Base-by-base conservation (phyloP, 192 early-diverging fungal genomes). In the Coemansia aciculifera region DNA sequence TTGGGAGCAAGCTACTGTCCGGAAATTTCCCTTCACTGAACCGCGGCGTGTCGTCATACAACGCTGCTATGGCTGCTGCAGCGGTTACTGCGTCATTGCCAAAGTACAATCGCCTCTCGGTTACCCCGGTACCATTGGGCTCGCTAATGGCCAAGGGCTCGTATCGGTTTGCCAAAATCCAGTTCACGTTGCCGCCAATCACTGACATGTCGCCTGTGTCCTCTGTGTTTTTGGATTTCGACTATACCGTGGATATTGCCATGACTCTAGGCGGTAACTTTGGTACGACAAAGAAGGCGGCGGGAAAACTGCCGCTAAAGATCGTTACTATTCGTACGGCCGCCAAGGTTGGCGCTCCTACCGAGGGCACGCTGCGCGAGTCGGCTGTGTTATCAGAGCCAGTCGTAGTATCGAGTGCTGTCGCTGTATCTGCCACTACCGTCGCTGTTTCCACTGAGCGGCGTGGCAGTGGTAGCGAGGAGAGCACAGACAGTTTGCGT, bases 161-260 rank as follows among this genome's bases (percentile, higher is more conserved):
- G 63, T 83, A 75, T 67, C 70, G 69, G 15, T 83, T 83, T 75
- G 81, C 81, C 70, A 72, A 73, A 19, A 78, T 83, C 59, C 73
- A 72, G 67, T 72, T 83, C 44, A 78, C 70, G 5, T 39, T 83
- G 56, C 81, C 81, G 61, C 70, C 69, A 0, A 59, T 75, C 39
- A 65, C 63, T 0, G 77, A 79, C 6, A 83, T 83, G 61, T 83
- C 76, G 15, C 81, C 81, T 1, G 77, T 83, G 17, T 83, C 81
- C 21, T 78, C 76, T 0, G 81, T 79, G 67, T 83, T 75, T 34
- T 56, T 83, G 24, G 81, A 83, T 56, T 83, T 75, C 63, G 81
- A 83, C 65, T 83, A 83, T 65, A 65, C 73, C 2, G 68, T 83
- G 19, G 76, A 83, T 34, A 79, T 83, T 29, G 3, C 59, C 13